Conservation (phyloP, 768 basidiomycete genomes). For the Boletus vermiculosoides region DNA sequence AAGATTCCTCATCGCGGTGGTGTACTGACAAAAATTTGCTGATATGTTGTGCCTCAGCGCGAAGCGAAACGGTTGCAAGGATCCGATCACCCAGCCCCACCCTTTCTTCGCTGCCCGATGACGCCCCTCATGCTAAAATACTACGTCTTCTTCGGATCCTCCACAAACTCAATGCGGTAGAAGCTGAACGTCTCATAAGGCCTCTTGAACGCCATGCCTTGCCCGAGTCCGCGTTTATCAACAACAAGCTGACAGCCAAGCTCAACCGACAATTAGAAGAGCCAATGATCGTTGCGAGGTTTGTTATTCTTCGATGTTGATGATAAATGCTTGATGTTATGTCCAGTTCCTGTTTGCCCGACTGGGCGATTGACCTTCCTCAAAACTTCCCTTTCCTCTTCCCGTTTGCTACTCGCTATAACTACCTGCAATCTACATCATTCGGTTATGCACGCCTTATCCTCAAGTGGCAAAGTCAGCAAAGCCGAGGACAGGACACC, state of each 20-base stretch:
- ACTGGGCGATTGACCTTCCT: constrained; percentile 95
- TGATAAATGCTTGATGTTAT: constrained; percentile 1
- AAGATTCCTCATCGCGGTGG: constrained; percentile 21
- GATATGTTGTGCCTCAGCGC: constrained; percentile 26
- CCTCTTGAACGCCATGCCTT: constrained; percentile 58
- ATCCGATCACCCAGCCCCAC: constrained; percentile 63
- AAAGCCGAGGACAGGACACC: constrained; percentile 72
- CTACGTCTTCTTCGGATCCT: constrained; percentile 86
- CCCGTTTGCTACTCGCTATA: constrained; percentile 96
- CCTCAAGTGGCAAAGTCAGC: constrained; percentile 91
- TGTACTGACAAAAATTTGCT: neutral
- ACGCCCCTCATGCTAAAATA: constrained; percentile 86
- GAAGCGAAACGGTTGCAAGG: constrained; percentile 43
- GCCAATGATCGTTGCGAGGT: constrained; percentile 99
- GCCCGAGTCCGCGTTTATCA: constrained; percentile 85
- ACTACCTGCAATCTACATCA: constrained; percentile 95
- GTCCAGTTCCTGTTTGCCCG: constrained; percentile 86
- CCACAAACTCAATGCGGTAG: constrained; percentile 76
- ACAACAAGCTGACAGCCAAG: constrained; percentile 97
- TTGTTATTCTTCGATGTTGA: constrained; percentile 18
- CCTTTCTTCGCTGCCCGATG: constrained; percentile 79
- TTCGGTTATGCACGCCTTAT: constrained; percentile 97
- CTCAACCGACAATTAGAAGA: constrained; percentile 97
- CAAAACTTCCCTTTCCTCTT: constrained; percentile 98
- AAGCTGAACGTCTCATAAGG: constrained; percentile 53